Base-by-base conservation (phyloP, 2,329 filamentous ascomycete species). In the Colletotrichum aenigma region DNA sequence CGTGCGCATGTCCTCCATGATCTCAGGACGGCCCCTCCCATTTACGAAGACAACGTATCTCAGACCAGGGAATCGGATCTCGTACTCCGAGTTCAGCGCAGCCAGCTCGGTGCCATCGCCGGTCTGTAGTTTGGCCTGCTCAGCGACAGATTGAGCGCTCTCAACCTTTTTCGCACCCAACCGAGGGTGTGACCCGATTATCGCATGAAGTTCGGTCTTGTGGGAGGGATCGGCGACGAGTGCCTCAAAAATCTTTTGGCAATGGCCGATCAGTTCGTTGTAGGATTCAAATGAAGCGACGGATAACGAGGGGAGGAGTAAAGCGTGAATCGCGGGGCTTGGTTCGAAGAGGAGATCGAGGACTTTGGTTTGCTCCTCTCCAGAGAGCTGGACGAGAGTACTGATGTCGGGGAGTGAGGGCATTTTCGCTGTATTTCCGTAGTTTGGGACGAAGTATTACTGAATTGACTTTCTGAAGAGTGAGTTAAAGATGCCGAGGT, bases 41-140 rank as follows among this genome's bases (percentile, higher is more conserved):
- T 98, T 96, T 71, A 98, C 96, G 83, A 98, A 98, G 21, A 96
- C 94, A 81, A 98, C 95, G 87, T 97, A 98, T 84, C 94, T 89
- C 82, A 98, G 83, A 0, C 96, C 95, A 0, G 95, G 95, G 83
- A 96, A 98, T 71, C 80, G 89, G n/a, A 86, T 87, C 84, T 98
- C 96, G 82, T 98, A 98, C 84, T 94, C 91, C 13, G 84, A 85
- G 82, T 98, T 98, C 80, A 98, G 84, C 34, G 81, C 82, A 8
- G 86, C 88, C 76, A 98, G 84, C 81, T 94, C 92, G 61, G 91
- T 90, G 21, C 86, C 87, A n/a, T 87, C 87, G 9, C 84, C 84
- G 15, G 34, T 62, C 71, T 93, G 91, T 76, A 98, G 84, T 80
- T 94, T 92, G 21, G 94, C 94, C 85, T 98, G 96, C 86, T 98